phyloP scores from a whole-genome alignment of 2,329 filamentous ascomycete genomes.

The Botrytis porri region DNA sequence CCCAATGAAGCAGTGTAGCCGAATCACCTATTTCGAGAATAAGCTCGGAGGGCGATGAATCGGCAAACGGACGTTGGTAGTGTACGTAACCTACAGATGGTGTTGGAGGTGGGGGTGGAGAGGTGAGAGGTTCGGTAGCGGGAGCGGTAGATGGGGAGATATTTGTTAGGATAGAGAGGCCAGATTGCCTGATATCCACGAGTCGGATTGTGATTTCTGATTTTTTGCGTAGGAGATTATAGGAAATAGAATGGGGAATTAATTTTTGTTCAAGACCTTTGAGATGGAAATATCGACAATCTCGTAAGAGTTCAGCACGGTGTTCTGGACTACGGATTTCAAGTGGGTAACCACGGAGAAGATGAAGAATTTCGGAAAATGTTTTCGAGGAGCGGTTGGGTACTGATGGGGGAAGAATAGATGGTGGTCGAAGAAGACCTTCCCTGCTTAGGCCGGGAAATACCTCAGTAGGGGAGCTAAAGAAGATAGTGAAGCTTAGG shows the following conservation, averaged over 20 bases:
- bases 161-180: slow-evolving; percentile 64
- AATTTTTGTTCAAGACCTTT: slow-evolving; percentile 87
- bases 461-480: slow-evolving; percentile 72
- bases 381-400: slow-evolving; percentile 78
- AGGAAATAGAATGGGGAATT: slow-evolving; percentile 71
- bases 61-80: slow-evolving; percentile 84
- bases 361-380: slow-evolving; percentile 77
- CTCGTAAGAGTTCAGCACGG: slow-evolving; percentile 71
- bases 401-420: slow-evolving; percentile 78
- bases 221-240: slow-evolving; percentile 65
- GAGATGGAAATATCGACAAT: slow-evolving; percentile 91
- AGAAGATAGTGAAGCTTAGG: slow-evolving; percentile 84
- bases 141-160: slow-evolving; percentile 32
- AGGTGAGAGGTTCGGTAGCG: slow-evolving; percentile 27
- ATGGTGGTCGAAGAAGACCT: slow-evolving; percentile 78
- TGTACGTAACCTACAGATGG: slow-evolving; percentile 57
- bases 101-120: slow-evolving; percentile 21
- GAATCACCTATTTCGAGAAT: slow-evolving; percentile 71
- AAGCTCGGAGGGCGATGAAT: slow-evolving; percentile 69
- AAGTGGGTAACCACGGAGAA: slow-evolving; percentile 80
- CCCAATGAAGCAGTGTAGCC: slow-evolving; percentile 54
- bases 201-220: slow-evolving; percentile 77
- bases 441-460: slow-evolving; percentile 83
- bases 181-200: slow-evolving; percentile 85
- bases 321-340: slow-evolving; percentile 74